Evolutionary conservation across 2,329 filamentous ascomycete species (phyloP).

Genomic region (Colletotrichum gigasporum): DNA sequence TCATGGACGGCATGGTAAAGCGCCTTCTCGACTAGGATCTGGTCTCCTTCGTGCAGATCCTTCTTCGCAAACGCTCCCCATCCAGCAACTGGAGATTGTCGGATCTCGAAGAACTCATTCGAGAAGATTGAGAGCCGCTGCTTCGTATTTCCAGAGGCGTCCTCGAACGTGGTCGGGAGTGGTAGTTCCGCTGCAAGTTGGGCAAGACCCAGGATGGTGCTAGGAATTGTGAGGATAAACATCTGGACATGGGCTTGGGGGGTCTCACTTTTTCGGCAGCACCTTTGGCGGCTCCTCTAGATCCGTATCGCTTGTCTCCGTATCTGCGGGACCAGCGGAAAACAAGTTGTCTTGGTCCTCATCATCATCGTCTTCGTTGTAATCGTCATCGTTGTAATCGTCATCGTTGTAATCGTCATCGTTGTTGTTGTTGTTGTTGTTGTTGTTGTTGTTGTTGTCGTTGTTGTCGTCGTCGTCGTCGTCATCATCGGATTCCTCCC

Average conservation of each 20-base stretch:
- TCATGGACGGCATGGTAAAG: constrained; percentile 44
- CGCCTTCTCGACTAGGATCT: constrained; percentile 56
- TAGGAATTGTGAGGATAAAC: too few relatives aligned
- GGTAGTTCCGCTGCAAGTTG: background rate
- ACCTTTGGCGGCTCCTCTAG: background rate
- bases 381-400: too few relatives aligned
- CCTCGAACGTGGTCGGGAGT: background rate
- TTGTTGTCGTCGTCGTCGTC: background rate
- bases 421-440: background rate
- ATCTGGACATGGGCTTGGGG: too few relatives aligned
- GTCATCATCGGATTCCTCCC: background rate
- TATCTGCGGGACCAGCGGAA: background rate
- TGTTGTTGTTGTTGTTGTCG: background rate
- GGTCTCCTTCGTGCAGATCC: constrained; percentile 47
- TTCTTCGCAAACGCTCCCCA: constrained; percentile 56
- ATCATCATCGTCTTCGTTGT: too few relatives aligned
- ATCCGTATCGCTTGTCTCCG: background rate
- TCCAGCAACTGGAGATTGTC: constrained; percentile 51
- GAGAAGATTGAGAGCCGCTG: constrained; percentile 35
- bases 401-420: too few relatives aligned
- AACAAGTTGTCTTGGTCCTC: background rate
- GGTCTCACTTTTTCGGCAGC: too few relatives aligned
- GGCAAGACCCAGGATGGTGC: rapidly evolving
- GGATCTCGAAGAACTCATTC: constrained; percentile 53
- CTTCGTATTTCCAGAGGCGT: rapidly evolving